Base-by-base conservation (phyloP, 2,329 filamentous ascomycete species). In the Huntiella moniliformis region DNA sequence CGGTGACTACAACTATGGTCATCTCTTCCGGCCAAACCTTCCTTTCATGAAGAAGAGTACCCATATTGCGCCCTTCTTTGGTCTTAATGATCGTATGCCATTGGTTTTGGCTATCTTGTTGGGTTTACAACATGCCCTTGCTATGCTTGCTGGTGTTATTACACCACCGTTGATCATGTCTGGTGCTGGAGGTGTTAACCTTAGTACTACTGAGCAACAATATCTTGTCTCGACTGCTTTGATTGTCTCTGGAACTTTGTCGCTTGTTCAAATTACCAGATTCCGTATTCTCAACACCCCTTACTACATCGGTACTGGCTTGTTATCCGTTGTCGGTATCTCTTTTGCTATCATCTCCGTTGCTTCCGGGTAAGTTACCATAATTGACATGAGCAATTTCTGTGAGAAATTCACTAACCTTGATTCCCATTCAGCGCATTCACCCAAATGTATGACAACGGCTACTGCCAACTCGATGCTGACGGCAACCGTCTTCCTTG, bases 1-100 rank as follows among this genome's bases (percentile, higher is more conserved):
- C 47, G 87, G 87, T 51, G 70, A 77, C 54, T 95, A 95, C 61
- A 82, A 95, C 68, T 95, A 95, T 70, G 82, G 60, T 33, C 91
- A 86, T 56, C 76, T 95, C 36, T 93, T 95, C 67, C 75, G 66
- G 16, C 82, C 75, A 1, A 86, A 82, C 53, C 62, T 94, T 16
- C 87, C 87, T 0, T 94, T 94, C 60, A 77, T 91, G 68, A 77
- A 72, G 56, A 74, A 72, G 58, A 55, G 63, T 4, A 59, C 59
- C 32, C 61, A 63, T 52, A 65, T 69, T n/a, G 74, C 79, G 31
- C 83, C 83, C 0, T 91, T 92, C 60, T 91, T 88, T 55, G 83
- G 82, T n/a, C 73, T 88, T 35, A 72, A 88, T 54, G 81, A 87
- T 59, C 65, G 64, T 47, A 82, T 91, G 70, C 83, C 83, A 3